A percentile compares a stretch with the other conserved stretches of the same genome.
Evolutionary conservation across 768 basidiomycete species (phyloP).

Genomic region (Piloderma croceum): DNA sequence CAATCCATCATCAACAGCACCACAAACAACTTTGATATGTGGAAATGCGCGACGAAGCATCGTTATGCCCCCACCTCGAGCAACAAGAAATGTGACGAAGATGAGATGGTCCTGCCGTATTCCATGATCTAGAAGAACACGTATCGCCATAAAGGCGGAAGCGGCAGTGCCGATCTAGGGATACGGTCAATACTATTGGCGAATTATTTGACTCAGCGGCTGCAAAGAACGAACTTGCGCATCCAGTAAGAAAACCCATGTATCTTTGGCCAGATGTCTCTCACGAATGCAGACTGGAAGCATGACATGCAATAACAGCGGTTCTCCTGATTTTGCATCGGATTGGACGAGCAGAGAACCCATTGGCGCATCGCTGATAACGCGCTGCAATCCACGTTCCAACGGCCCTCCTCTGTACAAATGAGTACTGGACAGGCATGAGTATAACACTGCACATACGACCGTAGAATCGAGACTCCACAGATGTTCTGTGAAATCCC

Average conservation of each 20-base stretch:
- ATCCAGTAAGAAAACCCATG: constrained; percentile 86
- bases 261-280: constrained; percentile 54
- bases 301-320: constrained; percentile 74
- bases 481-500: constrained; percentile 54
- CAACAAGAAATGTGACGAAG: constrained; percentile 85
- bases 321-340: constrained; percentile 79
- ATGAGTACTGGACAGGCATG: constrained; percentile 5
- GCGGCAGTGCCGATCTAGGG: constrained; percentile 87
- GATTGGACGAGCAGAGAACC: constrained; percentile 91
- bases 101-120: constrained; percentile 79
- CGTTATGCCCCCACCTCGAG: constrained; percentile 72
- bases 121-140: constrained; percentile 89
- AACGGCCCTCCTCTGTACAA: constrained; percentile 79
- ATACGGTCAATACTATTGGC: background rate
- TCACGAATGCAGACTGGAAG: constrained; percentile 72
- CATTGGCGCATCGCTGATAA: constrained; percentile 78
- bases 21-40: constrained; percentile 74
- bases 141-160: constrained; percentile 91
- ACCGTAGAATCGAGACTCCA: constrained; percentile 85
- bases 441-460: constrained; percentile 42
- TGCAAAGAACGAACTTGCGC: constrained; percentile 53
- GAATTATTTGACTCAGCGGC: background rate
- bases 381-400: constrained; percentile 84
- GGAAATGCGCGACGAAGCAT: constrained; percentile 84
- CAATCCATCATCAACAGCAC: constrained; percentile 74